Evolutionary conservation across 148 eudicot species (phyloP).

Genomic region (Amaranthus palmeri): DNA sequence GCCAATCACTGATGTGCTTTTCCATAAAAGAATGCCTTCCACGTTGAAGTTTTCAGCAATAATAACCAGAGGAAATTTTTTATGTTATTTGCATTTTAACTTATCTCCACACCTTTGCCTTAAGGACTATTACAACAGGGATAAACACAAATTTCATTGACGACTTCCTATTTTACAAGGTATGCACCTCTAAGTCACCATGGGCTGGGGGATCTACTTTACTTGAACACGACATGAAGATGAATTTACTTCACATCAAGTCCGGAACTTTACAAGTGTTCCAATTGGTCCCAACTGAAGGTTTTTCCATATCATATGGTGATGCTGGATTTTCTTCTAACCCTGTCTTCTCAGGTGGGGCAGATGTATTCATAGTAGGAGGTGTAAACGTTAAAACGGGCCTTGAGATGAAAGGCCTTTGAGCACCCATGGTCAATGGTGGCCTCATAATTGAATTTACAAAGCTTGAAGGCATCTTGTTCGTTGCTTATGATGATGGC

Average conservation of each 20-base stretch:
- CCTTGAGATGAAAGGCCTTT: constrained; percentile 66
- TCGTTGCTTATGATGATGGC: constrained; percentile 48
- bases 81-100: not conserved
- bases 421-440: constrained; percentile 46
- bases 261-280: not conserved
- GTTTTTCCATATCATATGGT: constrained; percentile 28
- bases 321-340: constrained; percentile 33
- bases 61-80: not conserved
- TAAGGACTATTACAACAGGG: not conserved
- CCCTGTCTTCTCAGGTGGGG: constrained; percentile 33
- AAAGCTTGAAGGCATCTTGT: constrained; percentile 48
- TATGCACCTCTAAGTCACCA: not conserved
- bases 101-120: not conserved
- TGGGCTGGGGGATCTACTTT: not conserved
- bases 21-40: not conserved
- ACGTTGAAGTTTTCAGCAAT: not conserved
- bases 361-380: constrained; percentile 28
- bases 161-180: not conserved
- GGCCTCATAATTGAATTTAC: constrained; percentile 53
- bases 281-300: constrained; percentile 21
- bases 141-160: not conserved
- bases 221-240: not conserved
- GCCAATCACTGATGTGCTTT: no score
- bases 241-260: not conserved
- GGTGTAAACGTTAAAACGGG: constrained; percentile 48